A percentile compares a stretch with the other conserved stretches of the same genome.
These are phyloP conservation scores for Aspergillus panamensis DNA, from an alignment of 495 filamentous ascomycete genomes.

Conservation along the genomic window DNA sequence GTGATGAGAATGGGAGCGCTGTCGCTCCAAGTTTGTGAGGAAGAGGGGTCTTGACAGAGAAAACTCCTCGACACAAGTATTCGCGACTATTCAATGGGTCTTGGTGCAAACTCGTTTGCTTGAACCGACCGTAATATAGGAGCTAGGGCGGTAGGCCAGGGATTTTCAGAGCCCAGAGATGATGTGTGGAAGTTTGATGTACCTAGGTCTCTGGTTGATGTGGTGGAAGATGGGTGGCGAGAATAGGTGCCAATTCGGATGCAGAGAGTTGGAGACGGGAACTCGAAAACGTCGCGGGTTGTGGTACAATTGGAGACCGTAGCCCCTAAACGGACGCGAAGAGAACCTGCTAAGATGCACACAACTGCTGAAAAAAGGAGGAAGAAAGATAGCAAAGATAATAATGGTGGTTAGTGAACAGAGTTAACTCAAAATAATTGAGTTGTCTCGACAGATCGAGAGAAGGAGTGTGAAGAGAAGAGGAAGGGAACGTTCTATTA, in stretches of 20 bases:
- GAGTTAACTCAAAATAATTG: conserved; percentile 14
- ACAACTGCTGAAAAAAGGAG: not conserved
- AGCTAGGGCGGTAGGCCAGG: not conserved
- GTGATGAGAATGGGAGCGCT: conserved; percentile 37
- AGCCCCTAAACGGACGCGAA: conserved; percentile 9
- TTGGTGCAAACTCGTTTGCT: conserved; percentile 3
- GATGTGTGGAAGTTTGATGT: not conserved
- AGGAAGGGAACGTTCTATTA: conserved; percentile 9
- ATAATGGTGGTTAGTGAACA: not conserved
- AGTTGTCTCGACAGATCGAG: conserved; percentile 13
- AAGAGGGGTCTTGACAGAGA: conserved; percentile 20
- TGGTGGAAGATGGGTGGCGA: not conserved
- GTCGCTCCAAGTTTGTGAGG: conserved; percentile 36
- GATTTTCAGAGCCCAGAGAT: not conserved
- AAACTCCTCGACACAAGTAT: conserved; percentile 14
- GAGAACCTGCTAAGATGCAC: conserved; percentile 5
- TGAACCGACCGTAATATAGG: not conserved
- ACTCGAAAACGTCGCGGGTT: not conserved
- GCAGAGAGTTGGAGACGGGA: not conserved
- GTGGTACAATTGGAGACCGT: conserved; percentile 2
- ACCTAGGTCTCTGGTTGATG: not conserved
- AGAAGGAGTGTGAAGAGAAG: not conserved
- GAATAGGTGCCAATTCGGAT: not conserved
- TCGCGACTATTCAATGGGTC: conserved; percentile 11
- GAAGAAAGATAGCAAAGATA: conserved; percentile 5